Base-by-base conservation (phyloP, 1,139 yeast species). In the Nakaseomyces delphensis region DNA sequence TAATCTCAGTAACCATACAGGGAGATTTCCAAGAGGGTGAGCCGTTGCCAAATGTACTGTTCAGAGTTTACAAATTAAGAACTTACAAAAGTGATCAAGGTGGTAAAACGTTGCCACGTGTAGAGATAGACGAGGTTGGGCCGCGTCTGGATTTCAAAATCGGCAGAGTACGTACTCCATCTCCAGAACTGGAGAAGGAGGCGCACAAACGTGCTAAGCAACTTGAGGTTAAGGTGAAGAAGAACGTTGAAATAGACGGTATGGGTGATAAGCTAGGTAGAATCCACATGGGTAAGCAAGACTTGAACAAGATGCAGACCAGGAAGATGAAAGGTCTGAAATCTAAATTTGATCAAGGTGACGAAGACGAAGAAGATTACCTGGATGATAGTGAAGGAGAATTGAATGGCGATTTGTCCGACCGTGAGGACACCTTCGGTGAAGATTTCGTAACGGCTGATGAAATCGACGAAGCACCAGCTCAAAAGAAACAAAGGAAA, bases 251-350 rank as follows among this genome's bases (percentile, higher is more conserved):
- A 49, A 77, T 82, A 38, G 97, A 93, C 62, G 59, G 71, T 48
- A 77, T 91, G 83, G 99, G 99, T 69, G 98, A 91, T 66, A 87
- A 91, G 77, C 76, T 91, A 51, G 99, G 96, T 53, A 85, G 91
- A 68, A 78, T 91, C 56, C 98, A 91, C 63, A 83, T 91, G 65
- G 97, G 96, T 66, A 82, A 82, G 65, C 99, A 91, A 71, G 97
- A 91, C 63, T 72, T 93, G 63, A 73, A 76, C 60, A 82, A 81
- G 64, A 68, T 91, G 62, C 98, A 91, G 68, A 89, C 98, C 10
- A 79, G 98, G 69, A 91, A 91, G 77, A 85, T 91, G 96, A 93
- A 93, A 74, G 99, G 98, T 62, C 74, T 91, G 60, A 93, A 93
- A 70, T 72, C 86, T 45, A 79, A 74, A 63, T 87, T 71, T 54